Evolutionary conservation across 805 yeast genomes (phyloP), one percentile per base, ranked within the genome.

Genomic region (Kuraishia borneana): DNA sequence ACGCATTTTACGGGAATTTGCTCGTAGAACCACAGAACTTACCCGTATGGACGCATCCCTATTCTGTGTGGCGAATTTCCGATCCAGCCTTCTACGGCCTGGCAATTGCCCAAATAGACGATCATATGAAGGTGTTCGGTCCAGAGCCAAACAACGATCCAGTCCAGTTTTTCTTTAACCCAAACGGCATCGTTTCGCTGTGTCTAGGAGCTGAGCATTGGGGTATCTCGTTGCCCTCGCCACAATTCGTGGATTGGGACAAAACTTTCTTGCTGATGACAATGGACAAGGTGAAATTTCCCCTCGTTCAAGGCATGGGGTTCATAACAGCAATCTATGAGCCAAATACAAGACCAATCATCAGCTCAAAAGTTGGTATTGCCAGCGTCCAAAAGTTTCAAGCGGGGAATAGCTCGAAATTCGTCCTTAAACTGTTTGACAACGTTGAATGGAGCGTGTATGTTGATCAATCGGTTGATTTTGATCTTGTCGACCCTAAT

Each of bases 241-340:
- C 13, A 26, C 36, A n/a, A 30, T 49, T 9, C 36, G 42, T 21
- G 35, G 40, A 21, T 25, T 42, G 37, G 35, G 38, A 39, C 18
- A 46, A 42, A 31, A 44, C 47, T 41, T 43, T 47, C 14, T 34
- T 42, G 26, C 45, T 42, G 30, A 40, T 46, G 14, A 41, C 39
- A 5, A 45, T 43, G 8, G 73, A 72, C 31, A 62, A 57, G 22
- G 49, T 76, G 34, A 59, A 59, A 22, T 50, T 70, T 26, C 88
- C 94, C 2, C 48, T 82, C 36, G 82, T 77, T n/a, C 85, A 79
- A 52, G 96, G 96, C 36, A 67, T 68, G 72, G 95, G 94, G 10
- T 75, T 81, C 43, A 73, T 81, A 8, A 76, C 94, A 25, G 83
- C 75, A 14, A 58, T 68, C 18, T 78, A 69, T 41, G 65, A 68